Evolutionary conservation across 2,329 filamentous ascomycete species (phyloP), one percentile per base, ranked within the genome.

Genomic region (Pezicula carpinea): DNA sequence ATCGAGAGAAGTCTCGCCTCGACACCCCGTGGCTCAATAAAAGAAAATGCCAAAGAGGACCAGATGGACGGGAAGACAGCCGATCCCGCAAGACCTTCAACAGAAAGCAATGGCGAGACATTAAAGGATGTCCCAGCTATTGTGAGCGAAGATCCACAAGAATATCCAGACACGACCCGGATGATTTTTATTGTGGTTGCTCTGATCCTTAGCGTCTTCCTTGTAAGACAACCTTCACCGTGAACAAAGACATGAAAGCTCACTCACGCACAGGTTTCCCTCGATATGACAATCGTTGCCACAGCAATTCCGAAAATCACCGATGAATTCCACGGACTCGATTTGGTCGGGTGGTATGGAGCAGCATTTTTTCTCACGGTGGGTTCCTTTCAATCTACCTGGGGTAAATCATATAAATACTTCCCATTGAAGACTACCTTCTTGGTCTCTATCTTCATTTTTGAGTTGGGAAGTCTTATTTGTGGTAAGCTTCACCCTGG

Each of bases 271-370:
- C 29, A 59, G 59, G 56, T 62, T 19, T 51, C 59, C 19, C 47
- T 66, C 23, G 66, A 68, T 43, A 59, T 75, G 71, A 78, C 75
- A 13, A 79, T 79, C 47, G 71, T 79, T n/a, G 74, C 74, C 4
- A 79, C 75, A 0, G 76, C 75, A 8, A 77, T 80, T 34, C 76
- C 76, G 8, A 74, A 73, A 51, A 79, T 80, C 56, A 78, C 76
- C 1, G 71, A 62, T 23, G 43, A 75, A 67, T 59, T 79, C 74
- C 58, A 77, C 69, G 22, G 70, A 70, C 52, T 69, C 67, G 63
- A 71, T 66, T 14, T 62, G 64, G 51, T 73, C 11, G 73, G 74
- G 18, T 83, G 80, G 80, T 83, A 83, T 53, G 77, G 76, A 2
- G 70, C 75, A 14, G 74, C 74, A 35, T 79, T 74, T 54, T 76